Conservation (phyloP, 2,329 filamentous ascomycete species). For the Nemania diffusa region DNA sequence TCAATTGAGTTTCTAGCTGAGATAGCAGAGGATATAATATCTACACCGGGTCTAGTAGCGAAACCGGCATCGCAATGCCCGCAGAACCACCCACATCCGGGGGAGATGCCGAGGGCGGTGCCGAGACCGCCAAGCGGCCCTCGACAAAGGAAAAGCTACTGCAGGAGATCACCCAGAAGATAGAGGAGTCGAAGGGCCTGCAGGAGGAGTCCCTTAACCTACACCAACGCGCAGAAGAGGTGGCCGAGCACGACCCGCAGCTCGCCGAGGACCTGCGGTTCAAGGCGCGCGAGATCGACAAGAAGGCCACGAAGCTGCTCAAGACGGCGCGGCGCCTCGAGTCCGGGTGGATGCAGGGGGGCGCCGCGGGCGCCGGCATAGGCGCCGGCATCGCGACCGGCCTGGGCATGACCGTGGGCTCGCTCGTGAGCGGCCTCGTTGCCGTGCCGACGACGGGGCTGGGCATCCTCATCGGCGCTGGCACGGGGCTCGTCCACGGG, state of each 20-base stretch:
- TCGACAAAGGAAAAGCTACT: constrained; percentile 48
- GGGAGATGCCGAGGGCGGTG: constrained; percentile 22
- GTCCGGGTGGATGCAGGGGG: constrained; percentile 49
- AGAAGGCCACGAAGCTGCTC: constrained; percentile 46
- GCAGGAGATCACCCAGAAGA: constrained; percentile 46
- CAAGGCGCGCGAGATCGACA: constrained; percentile 47
- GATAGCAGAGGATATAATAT: not conserved
- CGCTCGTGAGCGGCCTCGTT: constrained; percentile 47
- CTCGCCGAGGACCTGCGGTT: constrained; percentile 46
- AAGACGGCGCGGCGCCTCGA: constrained; percentile 48
- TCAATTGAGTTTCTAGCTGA: not conserved
- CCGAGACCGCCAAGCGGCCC: constrained; percentile 36
- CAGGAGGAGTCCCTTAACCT: constrained; percentile 46
- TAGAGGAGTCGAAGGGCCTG: constrained; percentile 47
- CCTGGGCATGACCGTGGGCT: constrained; percentile 46
- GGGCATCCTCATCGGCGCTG: constrained; percentile 48
- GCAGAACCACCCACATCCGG: constrained; percentile 11
- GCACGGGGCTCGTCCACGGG: constrained; percentile 48
- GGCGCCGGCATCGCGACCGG: constrained; percentile 49
- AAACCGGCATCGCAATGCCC: constrained; percentile 16
- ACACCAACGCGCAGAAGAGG: constrained; percentile 45
- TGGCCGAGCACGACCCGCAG: constrained; percentile 39
- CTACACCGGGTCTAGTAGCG: not conserved
- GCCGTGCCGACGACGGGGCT: constrained; percentile 48
- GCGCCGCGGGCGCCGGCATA: constrained; percentile 48